Conservation (phyloP, 2,329 filamentous ascomycete species). For the Rhynchosporium graminicola region DNA sequence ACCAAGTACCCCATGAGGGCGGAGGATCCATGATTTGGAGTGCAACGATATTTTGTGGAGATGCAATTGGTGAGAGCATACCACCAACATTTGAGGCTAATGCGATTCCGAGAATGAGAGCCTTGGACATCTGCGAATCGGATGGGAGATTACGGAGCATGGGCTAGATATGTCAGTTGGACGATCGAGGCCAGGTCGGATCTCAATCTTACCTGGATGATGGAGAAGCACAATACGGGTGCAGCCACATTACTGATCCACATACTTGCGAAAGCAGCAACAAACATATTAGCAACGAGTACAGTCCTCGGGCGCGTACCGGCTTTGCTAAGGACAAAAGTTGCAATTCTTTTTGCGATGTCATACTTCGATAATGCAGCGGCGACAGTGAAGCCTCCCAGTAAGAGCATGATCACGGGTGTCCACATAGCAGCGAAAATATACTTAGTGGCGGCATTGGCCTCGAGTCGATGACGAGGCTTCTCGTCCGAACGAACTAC, state of each 20-base stretch:
- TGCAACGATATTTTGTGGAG: conserved; percentile 95
- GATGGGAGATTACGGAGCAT: conserved; percentile 90
- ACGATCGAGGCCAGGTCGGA: not conserved
- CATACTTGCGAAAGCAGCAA: conserved; percentile 97
- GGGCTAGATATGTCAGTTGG: conserved; percentile 54
- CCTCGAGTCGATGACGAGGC: conserved; percentile 69
- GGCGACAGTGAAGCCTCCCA: conserved; percentile 94
- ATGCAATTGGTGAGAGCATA: conserved; percentile 94
- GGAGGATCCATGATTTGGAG: conserved; percentile 92
- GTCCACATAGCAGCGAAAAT: conserved; percentile 99
- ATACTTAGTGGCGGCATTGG: conserved; percentile 77
- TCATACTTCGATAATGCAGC: conserved; percentile 95
- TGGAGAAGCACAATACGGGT: conserved; percentile 94
- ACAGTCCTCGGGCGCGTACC: conserved; percentile 88
- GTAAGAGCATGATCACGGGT: conserved; percentile 95
- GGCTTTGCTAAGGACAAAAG: conserved; percentile 93
- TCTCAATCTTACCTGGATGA: conserved; percentile 71
- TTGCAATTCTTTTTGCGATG: conserved; percentile 96
- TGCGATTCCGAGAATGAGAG: conserved; percentile 91
- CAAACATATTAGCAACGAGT: conserved; percentile 96
- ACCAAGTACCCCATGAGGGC: conserved; percentile 94
- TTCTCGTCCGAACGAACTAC: conserved; percentile 79
- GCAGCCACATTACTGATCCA: conserved; percentile 98
- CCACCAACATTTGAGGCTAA: conserved; percentile 94
- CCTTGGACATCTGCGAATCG: conserved; percentile 91